Evolutionary conservation across 495 filamentous ascomycete species (phyloP).

Genomic region (Umbilicaria muhlenbergii): DNA sequence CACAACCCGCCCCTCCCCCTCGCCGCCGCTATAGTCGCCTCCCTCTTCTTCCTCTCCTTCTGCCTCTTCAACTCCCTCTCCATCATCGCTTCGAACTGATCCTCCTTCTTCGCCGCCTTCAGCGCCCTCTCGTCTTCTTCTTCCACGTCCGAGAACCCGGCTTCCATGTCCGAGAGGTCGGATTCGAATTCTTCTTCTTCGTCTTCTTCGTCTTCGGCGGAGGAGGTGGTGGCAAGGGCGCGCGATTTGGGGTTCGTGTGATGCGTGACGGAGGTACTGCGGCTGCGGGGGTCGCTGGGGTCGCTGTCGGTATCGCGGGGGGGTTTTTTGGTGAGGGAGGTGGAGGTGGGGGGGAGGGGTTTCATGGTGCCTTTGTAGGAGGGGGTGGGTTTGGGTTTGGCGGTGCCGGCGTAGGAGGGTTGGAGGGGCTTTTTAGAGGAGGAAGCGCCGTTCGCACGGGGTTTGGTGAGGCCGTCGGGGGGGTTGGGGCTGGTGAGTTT

Average conservation of each 20-base stretch:
- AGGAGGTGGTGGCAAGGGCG: slow-evolving; percentile 32
- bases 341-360: slow-evolving; percentile 17
- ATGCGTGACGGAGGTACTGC: slow-evolving; percentile 13
- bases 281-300: slow-evolving; percentile 5
- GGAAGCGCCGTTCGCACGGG: not conserved
- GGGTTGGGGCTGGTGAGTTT: not conserved
- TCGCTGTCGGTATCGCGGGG: not conserved
- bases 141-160: slow-evolving; percentile 40
- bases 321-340: slow-evolving; percentile 20
- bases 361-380: slow-evolving; percentile 44
- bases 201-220: slow-evolving; percentile 18
- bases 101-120: slow-evolving; percentile 36
- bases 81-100: slow-evolving; percentile 36
- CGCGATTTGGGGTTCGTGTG: slow-evolving; percentile 29
- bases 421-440: slow-evolving; percentile 9
- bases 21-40: slow-evolving; percentile 30
- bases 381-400: slow-evolving; percentile 25
- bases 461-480: slow-evolving; percentile 1
- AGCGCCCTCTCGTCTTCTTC: slow-evolving; percentile 39
- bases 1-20: slow-evolving; percentile 4
- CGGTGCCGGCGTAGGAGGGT: slow-evolving; percentile 36
- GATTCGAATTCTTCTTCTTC: slow-evolving; percentile 43
- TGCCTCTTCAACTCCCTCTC: slow-evolving; percentile 38
- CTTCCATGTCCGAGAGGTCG: slow-evolving; percentile 50
- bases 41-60: slow-evolving; percentile 38